Percentiles rank a stretch among this genome's conserved stretches.
Evolutionary conservation across 805 yeast species (phyloP).

Genomic region (Teunomyces funiuensis): DNA sequence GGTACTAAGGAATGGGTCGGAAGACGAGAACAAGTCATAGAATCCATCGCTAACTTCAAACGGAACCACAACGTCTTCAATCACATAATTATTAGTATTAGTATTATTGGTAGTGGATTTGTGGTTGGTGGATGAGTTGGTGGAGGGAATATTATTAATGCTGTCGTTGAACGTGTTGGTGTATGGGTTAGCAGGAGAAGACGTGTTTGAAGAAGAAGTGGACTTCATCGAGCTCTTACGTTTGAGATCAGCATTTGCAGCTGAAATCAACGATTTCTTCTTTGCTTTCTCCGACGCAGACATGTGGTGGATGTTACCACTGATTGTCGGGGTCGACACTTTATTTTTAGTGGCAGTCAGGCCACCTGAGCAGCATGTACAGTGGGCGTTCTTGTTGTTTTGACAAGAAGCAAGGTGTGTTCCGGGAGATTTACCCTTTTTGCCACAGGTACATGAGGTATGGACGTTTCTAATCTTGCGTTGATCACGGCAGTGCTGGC

Average conservation of each 20-base stretch:
- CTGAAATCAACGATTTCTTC: conserved; percentile 17
- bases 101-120: background rate
- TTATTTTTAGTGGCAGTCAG: conserved; percentile 2
- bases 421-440: conserved; percentile 44
- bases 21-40: conserved; percentile 27
- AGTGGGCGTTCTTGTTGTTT: conserved; percentile 40
- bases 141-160: background rate
- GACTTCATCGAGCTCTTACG: conserved; percentile 5
- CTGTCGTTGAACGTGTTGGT: background rate
- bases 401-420: conserved; percentile 36
- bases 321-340: background rate
- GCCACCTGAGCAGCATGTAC: conserved; percentile 35
- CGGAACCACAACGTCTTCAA: conserved; percentile 31
- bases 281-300: conserved; percentile 15
- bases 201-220: conserved; percentile 3
- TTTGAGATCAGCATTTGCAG: conserved; percentile 14
- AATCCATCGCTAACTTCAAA: conserved; percentile 30
- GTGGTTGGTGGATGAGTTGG: background rate
- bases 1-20: conserved; percentile 5
- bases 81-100: conserved; percentile 17
- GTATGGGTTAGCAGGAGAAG: conserved; percentile 4
- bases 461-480: conserved; percentile 68
- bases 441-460: conserved; percentile 68
- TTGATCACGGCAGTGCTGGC: conserved; percentile 79
- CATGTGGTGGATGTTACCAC: conserved; percentile 12